Conservation (phyloP, 2,329 filamentous ascomycete species). For the Claviceps citrina region DNA sequence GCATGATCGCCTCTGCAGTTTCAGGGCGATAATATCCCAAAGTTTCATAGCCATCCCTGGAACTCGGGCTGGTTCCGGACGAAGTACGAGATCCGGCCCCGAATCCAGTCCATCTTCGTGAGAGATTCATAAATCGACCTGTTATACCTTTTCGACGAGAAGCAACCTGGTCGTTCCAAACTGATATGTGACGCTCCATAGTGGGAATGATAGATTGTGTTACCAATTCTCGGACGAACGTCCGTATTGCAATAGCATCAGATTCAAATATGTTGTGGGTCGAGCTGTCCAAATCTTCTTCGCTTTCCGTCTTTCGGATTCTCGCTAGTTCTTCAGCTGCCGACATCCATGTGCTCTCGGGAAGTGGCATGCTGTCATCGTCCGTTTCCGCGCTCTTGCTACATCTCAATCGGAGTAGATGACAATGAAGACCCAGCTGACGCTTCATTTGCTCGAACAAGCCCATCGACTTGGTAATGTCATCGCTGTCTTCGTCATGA, state of each 20-base stretch:
- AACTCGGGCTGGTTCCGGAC: slow-evolving; percentile 33
- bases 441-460: slow-evolving; percentile 98
- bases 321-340: slow-evolving; percentile 70
- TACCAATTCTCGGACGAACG: slow-evolving; percentile 86
- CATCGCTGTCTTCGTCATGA: slow-evolving; percentile 89
- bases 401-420: slow-evolving; percentile 72
- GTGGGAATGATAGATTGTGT: slow-evolving; percentile 87
- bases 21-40: slow-evolving; percentile 73
- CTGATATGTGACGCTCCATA: slow-evolving; percentile 81
- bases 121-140: slow-evolving; percentile 87
- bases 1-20: slow-evolving; percentile 75
- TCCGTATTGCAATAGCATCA: slow-evolving; percentile 72
- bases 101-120: slow-evolving; percentile 77
- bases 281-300: slow-evolving; percentile 54
- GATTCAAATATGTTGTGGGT: slow-evolving; percentile 79
- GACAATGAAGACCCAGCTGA: slow-evolving; percentile 91
- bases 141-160: slow-evolving; percentile 77
- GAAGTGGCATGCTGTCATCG: slow-evolving; percentile 73
- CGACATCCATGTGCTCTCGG: slow-evolving; percentile 76
- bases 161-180: slow-evolving; percentile 96
- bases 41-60: slow-evolving; percentile 60
- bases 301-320: slow-evolving; percentile 50
- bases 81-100: slow-evolving; percentile 49
- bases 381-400: slow-evolving; percentile 76
- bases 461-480: slow-evolving; percentile 76